phyloP scores from a whole-genome alignment of 441 rosid genomes.

The Eruca vesicaria region DNA sequence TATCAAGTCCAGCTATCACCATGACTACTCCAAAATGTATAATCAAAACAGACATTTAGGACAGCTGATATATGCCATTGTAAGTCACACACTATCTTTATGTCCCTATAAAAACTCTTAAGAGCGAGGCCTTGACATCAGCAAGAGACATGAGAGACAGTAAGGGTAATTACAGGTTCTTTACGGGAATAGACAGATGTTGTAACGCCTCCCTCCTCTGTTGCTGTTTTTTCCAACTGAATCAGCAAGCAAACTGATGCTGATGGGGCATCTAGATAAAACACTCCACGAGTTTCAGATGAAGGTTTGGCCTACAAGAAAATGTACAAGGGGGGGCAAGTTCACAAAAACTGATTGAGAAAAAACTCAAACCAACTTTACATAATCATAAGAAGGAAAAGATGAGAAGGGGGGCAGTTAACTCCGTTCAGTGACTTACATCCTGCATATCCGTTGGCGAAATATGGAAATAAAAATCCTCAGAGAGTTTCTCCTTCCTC shows the following conservation, averaged over 20 bases:
- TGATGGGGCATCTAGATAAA: constrained; percentile 94
- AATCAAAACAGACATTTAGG: constrained; percentile 4
- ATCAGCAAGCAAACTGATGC: constrained; percentile 87
- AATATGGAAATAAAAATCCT: constrained; percentile 81
- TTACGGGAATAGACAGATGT: constrained; percentile 98
- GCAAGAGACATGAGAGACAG: neutral
- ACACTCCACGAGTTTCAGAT: constrained; percentile 75
- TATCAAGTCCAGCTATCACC: neutral
- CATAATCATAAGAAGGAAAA: constrained; percentile 16
- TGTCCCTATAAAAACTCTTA: neutral
- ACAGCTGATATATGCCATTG: constrained; percentile 5
- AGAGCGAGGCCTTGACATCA: constrained; percentile 16
- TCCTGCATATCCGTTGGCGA: constrained; percentile 77
- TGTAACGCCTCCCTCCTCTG: constrained; percentile 94
- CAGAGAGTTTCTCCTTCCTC: constrained; percentile 95
- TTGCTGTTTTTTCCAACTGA: constrained; percentile 93
- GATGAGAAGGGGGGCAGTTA: neutral
- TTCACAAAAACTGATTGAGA: constrained; percentile 3
- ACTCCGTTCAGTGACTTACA: constrained; percentile 50
- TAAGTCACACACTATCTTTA: constrained; percentile 4
- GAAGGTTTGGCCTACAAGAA: constrained; percentile 60
- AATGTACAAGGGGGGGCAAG: constrained; percentile 16
- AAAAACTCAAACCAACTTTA: neutral
- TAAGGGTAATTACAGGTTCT: constrained; percentile 76
- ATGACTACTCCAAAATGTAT: constrained; percentile 12